A percentile compares a stretch with the other conserved stretches of the same genome.
Conservation (phyloP, 306 rosid species). For the Pyrus pyrifolia region DNA sequence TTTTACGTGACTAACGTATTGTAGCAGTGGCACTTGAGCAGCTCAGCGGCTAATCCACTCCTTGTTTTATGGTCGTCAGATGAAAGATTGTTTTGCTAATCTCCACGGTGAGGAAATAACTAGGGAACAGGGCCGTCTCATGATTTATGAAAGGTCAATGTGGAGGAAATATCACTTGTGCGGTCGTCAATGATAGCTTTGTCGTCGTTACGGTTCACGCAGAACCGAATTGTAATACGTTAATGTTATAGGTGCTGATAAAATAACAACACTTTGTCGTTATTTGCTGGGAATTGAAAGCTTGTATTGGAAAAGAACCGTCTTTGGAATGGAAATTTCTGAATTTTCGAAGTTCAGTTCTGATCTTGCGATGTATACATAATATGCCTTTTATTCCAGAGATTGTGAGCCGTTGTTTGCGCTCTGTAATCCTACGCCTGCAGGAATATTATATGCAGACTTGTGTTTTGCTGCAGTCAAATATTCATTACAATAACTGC, state of each 20-base stretch:
- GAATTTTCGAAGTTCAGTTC: neutral
- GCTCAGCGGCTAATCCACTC: neutral
- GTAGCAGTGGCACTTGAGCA: neutral
- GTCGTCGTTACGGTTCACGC: neutral
- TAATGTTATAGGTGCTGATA: neutral
- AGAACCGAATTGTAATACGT: conserved; percentile 4
- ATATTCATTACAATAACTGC: neutral
- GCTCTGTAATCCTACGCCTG: neutral
- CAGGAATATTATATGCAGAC: neutral
- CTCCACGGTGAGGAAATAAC: neutral
- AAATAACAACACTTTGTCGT: neutral
- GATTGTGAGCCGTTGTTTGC: neutral
- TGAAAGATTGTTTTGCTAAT: neutral
- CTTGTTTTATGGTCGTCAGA: conserved; percentile 5
- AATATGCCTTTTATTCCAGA: neutral
- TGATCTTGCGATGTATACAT: neutral
- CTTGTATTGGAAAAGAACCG: neutral
- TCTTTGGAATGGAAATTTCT: neutral
- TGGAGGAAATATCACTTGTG: neutral
- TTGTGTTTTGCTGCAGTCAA: neutral
- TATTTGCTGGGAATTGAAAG: neutral
- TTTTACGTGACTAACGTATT: too few relatives aligned
- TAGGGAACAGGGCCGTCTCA: neutral
- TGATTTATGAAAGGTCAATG: neutral
- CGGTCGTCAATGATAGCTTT: neutral